A percentile compares a stretch with the other conserved stretches of the same genome.
phyloP scores from a whole-genome alignment of 2,329 filamentous ascomycete species.

The Aspergillus fumigatiaffinis region DNA sequence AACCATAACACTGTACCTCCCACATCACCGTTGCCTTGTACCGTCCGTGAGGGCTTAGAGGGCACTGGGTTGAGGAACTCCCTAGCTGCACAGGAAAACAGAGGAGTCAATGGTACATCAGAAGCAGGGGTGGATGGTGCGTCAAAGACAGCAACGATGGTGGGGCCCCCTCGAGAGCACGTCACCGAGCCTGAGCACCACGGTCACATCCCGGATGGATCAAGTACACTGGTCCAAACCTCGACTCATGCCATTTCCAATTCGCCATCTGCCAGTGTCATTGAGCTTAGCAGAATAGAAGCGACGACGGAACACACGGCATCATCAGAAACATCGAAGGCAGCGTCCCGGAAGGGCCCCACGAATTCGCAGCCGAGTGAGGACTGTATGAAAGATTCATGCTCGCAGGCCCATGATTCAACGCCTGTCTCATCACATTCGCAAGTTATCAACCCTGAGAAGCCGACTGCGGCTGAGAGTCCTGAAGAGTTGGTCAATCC shows the following conservation, averaged over 20 bases:
- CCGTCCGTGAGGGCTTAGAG: not conserved
- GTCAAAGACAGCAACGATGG: not conserved
- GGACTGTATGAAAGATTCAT: not conserved
- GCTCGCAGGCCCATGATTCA: not conserved
- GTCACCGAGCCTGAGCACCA: not conserved
- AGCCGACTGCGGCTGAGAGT: not conserved
- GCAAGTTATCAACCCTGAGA: not conserved
- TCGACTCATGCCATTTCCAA: not conserved
- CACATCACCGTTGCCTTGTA: not conserved
- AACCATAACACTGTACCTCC: constrained; percentile 2
- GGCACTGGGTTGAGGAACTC: not conserved
- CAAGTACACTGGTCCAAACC: not conserved
- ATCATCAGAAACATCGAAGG: not conserved
- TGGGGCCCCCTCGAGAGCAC: not conserved
- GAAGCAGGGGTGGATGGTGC: not conserved
- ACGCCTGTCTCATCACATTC: not conserved
- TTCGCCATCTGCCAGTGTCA: not conserved
- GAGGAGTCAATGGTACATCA: not conserved
- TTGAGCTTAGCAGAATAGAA: not conserved
- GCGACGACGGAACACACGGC: not conserved
- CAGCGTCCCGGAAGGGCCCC: not conserved
- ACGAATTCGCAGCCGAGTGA: not conserved
- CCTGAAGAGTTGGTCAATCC: not conserved
- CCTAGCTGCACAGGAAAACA: not conserved
- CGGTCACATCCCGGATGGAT: too few species aligned